Evolutionary conservation across 1,284 basidiomycete species (phyloP).

Genomic region (Cryptococcus sp.): DNA sequence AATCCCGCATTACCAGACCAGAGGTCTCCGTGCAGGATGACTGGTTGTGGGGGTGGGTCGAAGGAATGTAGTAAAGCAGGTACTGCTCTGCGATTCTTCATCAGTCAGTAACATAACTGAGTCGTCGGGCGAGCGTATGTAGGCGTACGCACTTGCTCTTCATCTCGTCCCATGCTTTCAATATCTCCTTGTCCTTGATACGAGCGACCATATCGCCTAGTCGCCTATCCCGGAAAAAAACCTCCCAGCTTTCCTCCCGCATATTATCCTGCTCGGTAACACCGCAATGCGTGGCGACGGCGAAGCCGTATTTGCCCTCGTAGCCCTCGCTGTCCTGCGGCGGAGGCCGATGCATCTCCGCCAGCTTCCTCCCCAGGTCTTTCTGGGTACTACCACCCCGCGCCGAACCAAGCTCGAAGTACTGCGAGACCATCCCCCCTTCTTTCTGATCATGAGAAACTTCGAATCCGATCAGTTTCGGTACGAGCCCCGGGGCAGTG

Average conservation of each 20-base stretch:
- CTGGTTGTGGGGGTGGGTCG: slow-evolving; percentile 64
- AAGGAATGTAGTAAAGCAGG: slow-evolving; percentile 67
- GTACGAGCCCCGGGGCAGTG: slow-evolving; percentile 69
- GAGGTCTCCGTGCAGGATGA: slow-evolving; percentile 80
- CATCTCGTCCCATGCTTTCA: slow-evolving; percentile 61
- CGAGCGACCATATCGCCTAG: slow-evolving; percentile 62
- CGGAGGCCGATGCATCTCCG: slow-evolving; percentile 59
- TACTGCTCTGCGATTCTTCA: slow-evolving; percentile 62
- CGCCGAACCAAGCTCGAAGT: slow-evolving; percentile 58
- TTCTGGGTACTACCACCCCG: slow-evolving; percentile 51
- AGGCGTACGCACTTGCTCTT: slow-evolving; percentile 59
- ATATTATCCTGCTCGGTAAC: slow-evolving; percentile 72
- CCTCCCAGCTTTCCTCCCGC: slow-evolving; percentile 71
- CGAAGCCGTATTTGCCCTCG: slow-evolving; percentile 67
- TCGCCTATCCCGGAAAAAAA: slow-evolving; percentile 63
- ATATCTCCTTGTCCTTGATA: slow-evolving; percentile 58
- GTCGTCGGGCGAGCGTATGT: too few species aligned
- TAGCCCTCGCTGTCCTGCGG: slow-evolving; percentile 48
- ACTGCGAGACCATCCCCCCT: slow-evolving; percentile 68
- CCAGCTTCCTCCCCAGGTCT: slow-evolving; percentile 59
- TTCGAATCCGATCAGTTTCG: slow-evolving; percentile 62
- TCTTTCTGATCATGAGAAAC: slow-evolving; percentile 47
- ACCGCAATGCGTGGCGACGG: slow-evolving; percentile 77
- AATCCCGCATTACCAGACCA: slow-evolving; percentile 63
- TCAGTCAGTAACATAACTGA: too few species aligned